phyloP scores from a whole-genome alignment of 108 stramenopile genomes.

The Stephanodiscus triporus region DNA sequence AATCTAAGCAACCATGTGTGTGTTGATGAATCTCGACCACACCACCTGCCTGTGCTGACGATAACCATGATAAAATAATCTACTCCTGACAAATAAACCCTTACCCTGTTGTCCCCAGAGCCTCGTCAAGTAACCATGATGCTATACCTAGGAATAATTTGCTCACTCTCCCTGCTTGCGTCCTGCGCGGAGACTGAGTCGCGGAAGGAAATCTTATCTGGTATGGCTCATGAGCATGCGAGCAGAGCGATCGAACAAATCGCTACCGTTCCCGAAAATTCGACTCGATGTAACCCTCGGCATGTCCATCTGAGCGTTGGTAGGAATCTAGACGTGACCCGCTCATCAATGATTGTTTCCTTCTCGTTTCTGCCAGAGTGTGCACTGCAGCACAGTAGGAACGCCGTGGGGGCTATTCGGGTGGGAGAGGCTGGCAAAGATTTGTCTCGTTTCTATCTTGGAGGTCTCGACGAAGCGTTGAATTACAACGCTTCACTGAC shows the following conservation, averaged over 20 bases:
- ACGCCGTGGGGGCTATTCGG: slow-evolving; percentile 16
- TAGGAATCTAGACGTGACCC: slow-evolving; percentile 22
- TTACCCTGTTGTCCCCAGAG: not conserved
- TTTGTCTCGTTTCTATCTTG: slow-evolving; percentile 10
- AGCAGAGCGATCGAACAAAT: not conserved
- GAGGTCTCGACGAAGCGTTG: slow-evolving; percentile 14
- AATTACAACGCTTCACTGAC: slow-evolving; percentile 33
- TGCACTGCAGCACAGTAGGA: not conserved
- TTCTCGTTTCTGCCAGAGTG: slow-evolving; percentile 36
- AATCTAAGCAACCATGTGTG: no score
- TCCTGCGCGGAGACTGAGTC: not conserved
- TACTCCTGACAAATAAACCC: not conserved
- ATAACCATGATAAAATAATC: not conserved
- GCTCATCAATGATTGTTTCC: slow-evolving; percentile 28
- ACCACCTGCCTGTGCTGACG: no score
- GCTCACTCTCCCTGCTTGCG: not conserved
- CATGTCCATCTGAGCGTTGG: slow-evolving; percentile 38
- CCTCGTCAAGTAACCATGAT: not conserved
- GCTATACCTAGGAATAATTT: not conserved
- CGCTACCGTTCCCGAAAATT: not conserved
- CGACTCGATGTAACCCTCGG: slow-evolving; percentile 21
- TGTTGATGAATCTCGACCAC: no score
- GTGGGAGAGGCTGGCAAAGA: slow-evolving; percentile 10
- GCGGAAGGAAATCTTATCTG: not conserved
- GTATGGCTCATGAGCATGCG: not conserved